Evolutionary conservation across 1,284 basidiomycete species (phyloP).

Genomic region (Ganoderma meredithae): DNA sequence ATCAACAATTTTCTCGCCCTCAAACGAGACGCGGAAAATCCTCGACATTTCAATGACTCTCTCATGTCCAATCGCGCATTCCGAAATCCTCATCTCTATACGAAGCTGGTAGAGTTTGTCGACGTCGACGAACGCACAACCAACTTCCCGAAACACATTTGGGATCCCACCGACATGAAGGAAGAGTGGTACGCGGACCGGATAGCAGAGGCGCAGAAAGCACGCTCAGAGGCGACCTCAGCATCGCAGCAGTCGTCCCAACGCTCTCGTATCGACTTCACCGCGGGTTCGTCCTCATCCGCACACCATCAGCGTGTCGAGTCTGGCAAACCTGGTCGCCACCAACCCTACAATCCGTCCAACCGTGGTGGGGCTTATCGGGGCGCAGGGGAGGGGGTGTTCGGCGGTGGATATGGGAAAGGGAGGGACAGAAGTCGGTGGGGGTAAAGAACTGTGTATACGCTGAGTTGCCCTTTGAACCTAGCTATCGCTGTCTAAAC

Average conservation of each 20-base stretch:
- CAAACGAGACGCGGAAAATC: constrained; percentile 65
- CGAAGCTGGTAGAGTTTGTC: constrained; percentile 91
- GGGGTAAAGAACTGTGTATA: constrained; percentile 19
- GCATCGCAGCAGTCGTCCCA: constrained; percentile 57
- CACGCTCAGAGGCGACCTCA: constrained; percentile 62
- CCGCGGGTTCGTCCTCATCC: constrained; percentile 32
- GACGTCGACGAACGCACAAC: constrained; percentile 87
- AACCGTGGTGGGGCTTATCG: constrained; percentile 8
- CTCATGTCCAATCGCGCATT: constrained; percentile 91
- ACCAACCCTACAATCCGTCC: constrained; percentile 27
- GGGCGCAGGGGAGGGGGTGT: constrained; percentile 20
- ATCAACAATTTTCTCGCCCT: constrained; percentile 78
- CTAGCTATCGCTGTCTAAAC: neutral
- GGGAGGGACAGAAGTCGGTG: constrained; percentile 31
- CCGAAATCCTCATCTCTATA: constrained; percentile 93
- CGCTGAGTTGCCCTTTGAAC: constrained; percentile 6
- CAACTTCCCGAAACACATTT: constrained; percentile 76
- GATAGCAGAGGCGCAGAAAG: constrained; percentile 62
- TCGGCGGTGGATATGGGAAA: constrained; percentile 32
- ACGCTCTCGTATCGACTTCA: constrained; percentile 67
- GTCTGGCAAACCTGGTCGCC: constrained; percentile 19
- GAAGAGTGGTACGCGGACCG: constrained; percentile 74
- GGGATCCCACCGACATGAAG: constrained; percentile 71
- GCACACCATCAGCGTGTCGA: constrained; percentile 10
- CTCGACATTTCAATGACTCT: constrained; percentile 95